Base-by-base conservation (phyloP, 1,284 basidiomycete genomes). In the Mycosarcoma maydis region DNA sequence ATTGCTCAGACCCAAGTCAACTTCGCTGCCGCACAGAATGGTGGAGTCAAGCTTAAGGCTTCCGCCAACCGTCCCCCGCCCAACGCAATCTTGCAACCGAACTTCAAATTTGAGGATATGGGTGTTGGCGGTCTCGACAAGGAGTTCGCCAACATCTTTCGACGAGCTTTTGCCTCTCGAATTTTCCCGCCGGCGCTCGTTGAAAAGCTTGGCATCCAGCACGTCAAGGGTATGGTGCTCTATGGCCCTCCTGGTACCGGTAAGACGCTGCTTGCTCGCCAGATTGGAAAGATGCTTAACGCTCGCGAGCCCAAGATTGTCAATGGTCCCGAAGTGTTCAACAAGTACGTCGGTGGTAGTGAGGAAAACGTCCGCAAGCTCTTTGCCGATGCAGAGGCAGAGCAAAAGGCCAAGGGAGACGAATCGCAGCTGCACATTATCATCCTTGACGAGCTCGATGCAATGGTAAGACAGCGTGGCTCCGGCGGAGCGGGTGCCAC, bases 71-170 rank as follows among this genome's bases (percentile, higher is more conserved):
- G 92, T 89, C 92, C 92, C 0, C 89, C 93, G 4, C 88, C 94
- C 13, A 98, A 98, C 81, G 94, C 95, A 0, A 97, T 99, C 76
- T 86, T 99, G 9, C 90, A 94, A 1, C 93, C 96, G 3, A 98
- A 98, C 84, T 99, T 99, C 88, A 98, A 96, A 83, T 99, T 99
- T 73, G 92, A 97, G 81, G 96, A 99, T 83, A 98, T 99, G 95
- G 96, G 96, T 23, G 98, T 99, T 77, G 96, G 96, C 81, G 96
- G 96, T 81, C 86, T 99, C 36, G 96, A 99, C 83, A 86, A 88
- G 8, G 96, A 99, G 81, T 99, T 99, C 80, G 89, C 89, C 55
- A 90, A 92, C 54, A 99, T 99, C 81, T 99, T 99, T 86, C 92
- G 96, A 82, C 91, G 96, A 80, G 96, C 96, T 0, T 99, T 99